Conservation (phyloP, 2,329 filamentous ascomycete genomes). For the Colletotrichum navitas region DNA sequence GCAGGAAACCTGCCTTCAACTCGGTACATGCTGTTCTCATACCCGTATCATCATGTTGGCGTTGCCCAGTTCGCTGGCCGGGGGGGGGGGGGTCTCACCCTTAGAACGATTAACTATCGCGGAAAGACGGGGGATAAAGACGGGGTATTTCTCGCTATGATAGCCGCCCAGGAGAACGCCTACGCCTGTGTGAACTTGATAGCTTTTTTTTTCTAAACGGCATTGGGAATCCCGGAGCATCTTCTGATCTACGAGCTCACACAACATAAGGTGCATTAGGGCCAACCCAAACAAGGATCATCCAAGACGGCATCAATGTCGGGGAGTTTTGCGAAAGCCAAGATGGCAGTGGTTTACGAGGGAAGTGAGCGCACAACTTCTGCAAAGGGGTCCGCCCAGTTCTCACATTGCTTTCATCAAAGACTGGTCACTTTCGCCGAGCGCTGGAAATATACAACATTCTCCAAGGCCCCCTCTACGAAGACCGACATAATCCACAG, state of each 20-base stretch:
- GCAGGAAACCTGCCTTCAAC: background rate
- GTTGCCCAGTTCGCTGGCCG: background rate
- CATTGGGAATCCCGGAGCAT: background rate
- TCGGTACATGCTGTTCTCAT: background rate
- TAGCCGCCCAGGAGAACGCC: background rate
- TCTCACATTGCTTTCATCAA: background rate
- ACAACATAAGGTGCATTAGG: too few species aligned
- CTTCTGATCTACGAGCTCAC: too few species aligned
- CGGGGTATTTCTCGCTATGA: background rate
- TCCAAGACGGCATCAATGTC: background rate
- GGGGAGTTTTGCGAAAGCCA: too few species aligned
- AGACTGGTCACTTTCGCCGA: background rate
- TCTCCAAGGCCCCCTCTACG: rapidly evolving
- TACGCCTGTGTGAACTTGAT: background rate
- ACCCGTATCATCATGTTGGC: background rate
- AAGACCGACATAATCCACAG: background rate
- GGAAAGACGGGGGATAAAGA: background rate
- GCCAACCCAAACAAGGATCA: background rate
- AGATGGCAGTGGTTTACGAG: background rate
- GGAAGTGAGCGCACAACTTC: background rate
- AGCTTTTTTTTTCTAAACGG: background rate
- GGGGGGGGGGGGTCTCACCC: background rate
- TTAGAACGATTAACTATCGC: background rate
- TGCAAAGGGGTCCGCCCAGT: background rate
- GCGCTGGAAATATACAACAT: background rate